Evolutionary conservation across 257 asterid species (phyloP).

Genomic region (Solanum peruvianum): DNA sequence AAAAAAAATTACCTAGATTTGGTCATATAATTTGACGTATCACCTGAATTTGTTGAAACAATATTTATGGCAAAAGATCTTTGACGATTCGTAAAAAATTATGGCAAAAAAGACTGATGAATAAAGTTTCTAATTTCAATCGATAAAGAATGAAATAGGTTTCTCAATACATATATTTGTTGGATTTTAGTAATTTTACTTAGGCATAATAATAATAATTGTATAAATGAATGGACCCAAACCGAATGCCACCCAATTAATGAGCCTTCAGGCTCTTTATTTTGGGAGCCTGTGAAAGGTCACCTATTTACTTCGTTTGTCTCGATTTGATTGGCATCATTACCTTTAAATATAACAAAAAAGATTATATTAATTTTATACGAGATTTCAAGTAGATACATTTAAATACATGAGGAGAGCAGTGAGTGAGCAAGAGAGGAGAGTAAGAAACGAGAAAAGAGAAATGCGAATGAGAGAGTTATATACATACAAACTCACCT

Average conservation of each 20-base stretch:
- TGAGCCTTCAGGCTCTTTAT: not conserved
- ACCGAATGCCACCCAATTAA: not conserved
- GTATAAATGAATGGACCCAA: not conserved
- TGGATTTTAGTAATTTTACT: not conserved
- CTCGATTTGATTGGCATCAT: not conserved
- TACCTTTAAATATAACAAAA: not conserved
- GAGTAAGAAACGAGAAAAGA: not conserved
- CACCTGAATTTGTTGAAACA: not conserved
- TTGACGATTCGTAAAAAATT: not conserved
- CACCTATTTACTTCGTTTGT: not conserved
- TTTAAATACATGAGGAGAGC: not conserved
- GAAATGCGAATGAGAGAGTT: too few relatives aligned
- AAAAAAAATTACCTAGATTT: not conserved
- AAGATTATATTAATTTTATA: too few relatives aligned
- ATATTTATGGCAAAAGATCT: not conserved
- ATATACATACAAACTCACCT: too few relatives aligned
- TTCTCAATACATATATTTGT: not conserved
- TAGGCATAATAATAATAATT: not conserved
- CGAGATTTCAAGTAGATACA: too few relatives aligned
- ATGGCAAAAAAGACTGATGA: not conserved
- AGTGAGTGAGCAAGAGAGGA: too few relatives aligned
- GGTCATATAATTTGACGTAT: too few relatives aligned
- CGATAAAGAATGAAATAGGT: not conserved
- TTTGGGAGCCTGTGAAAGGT: not conserved
- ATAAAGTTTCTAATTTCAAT: not conserved